Evolutionary conservation across 768 basidiomycete species (phyloP), one percentile per base, ranked within the genome.

Genomic region (Omphalotus guepiniiformis): DNA sequence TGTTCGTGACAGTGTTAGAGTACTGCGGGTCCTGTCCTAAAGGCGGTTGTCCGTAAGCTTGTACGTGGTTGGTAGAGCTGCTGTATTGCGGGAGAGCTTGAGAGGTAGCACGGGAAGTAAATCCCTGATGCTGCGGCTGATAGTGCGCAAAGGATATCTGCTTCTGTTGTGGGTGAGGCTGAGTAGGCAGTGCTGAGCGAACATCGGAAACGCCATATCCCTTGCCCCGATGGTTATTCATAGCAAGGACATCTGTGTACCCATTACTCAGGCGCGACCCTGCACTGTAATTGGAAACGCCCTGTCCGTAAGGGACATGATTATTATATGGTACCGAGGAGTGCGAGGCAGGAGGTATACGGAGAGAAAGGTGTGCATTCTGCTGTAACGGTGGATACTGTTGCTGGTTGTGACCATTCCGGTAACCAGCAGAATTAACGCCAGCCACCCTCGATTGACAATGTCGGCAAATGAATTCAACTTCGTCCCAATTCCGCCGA

Each of bases 401-500:
- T 26, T 27, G 35, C 15, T 46, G 44, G 2, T 13, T 18, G 22
- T 34, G 21, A 16, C 35, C 35, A 21, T 23, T 7, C 3, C 8
- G 18, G 41, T 26, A 16, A 23, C 26, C 30, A 37, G n/a, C 25
- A 42, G 47, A 26, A 29, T 29, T 21, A 22, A 28, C 29, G 15
- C 16, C 32, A 27, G 28, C 32, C 15, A 47, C 43, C 42, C 52
- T 49, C 25, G 49, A 49, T 27, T 62, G 75, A 63, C 89, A 92
- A 27, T 69, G 69, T 38, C 67, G 68, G 62, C 90, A 93, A 50
- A 82, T 63, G 60, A 96, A 96, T 34, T 93, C 88, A 45, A 87
- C 88, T n/a, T 68, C 59, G 42, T 88, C 80, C 93, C 93, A 96
- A 55, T 93, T 82, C 16, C 92, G 80, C 53, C 71, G 76, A 3